Conservation (phyloP, 1,284 basidiomycete genomes). For the Violaceomyces palustris region DNA sequence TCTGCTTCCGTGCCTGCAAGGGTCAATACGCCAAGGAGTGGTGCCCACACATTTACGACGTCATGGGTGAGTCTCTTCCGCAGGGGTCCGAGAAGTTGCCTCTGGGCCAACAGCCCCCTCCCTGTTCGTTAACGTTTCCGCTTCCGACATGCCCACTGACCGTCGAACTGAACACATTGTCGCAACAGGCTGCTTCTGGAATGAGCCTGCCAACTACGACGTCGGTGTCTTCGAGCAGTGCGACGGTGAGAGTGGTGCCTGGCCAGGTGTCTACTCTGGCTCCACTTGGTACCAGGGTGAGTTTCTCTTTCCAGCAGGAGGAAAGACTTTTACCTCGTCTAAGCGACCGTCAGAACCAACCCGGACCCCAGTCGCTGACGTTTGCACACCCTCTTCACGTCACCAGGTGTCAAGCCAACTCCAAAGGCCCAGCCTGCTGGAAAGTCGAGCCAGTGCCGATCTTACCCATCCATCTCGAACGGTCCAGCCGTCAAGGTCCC, state of each 20-base stretch:
- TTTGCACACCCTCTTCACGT: too few species aligned
- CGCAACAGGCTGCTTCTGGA: slow-evolving; percentile 42
- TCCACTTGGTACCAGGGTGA: slow-evolving; percentile 45
- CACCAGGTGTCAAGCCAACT: slow-evolving; percentile 24
- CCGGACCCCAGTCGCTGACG: too few species aligned
- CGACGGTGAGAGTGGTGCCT: slow-evolving; percentile 38
- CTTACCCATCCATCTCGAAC: slow-evolving; percentile 35
- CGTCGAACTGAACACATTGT: too few species aligned
- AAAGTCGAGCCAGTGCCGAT: slow-evolving; percentile 33
- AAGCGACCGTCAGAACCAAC: not conserved
- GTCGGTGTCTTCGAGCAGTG: slow-evolving; percentile 39
- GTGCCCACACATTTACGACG: slow-evolving; percentile 51
- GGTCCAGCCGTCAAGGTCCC: slow-evolving; percentile 33
- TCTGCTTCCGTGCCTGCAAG: slow-evolving; percentile 49
- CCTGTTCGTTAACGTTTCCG: too few species aligned
- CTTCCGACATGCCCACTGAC: too few species aligned
- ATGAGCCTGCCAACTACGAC: slow-evolving; percentile 47
- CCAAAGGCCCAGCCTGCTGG: slow-evolving; percentile 29
- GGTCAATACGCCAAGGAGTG: slow-evolving; percentile 36
- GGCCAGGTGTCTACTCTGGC: slow-evolving; percentile 43
- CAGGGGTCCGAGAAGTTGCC: not conserved
- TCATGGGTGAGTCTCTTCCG: too few species aligned
- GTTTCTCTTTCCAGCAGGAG: too few species aligned
- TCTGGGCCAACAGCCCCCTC: not conserved
- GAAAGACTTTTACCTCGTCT: not conserved